Evolutionary conservation across 2,329 filamentous ascomycete species (phyloP).

Genomic region (Aspergillus cejpii): DNA sequence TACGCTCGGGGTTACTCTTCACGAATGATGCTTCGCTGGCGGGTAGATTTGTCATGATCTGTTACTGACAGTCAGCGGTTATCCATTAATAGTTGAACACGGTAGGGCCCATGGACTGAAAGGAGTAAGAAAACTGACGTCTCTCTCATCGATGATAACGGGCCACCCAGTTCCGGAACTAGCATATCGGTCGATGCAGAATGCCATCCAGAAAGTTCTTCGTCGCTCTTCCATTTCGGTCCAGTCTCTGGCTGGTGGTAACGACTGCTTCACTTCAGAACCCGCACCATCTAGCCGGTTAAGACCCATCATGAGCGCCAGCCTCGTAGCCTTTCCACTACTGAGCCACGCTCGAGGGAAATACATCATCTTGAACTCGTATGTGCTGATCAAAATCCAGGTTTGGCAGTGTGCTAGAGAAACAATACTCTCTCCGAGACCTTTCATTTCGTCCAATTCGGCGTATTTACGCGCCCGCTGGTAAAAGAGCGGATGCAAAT

Average conservation of each 20-base stretch:
- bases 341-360: conserved; percentile 95
- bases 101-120: neutral
- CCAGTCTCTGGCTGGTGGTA: conserved; percentile 83
- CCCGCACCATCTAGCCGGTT: conserved; percentile 77
- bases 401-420: conserved; percentile 80
- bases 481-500: conserved; percentile 83
- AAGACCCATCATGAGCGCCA: conserved; percentile 87
- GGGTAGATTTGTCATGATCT: conserved; percentile 78
- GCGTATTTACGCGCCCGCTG: conserved; percentile 81
- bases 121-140: conserved; percentile 46
- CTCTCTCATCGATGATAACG: conserved; percentile 84
- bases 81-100: neutral
- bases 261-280: conserved; percentile 85
- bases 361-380: conserved; percentile 97
- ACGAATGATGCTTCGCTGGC: conserved; percentile 78
- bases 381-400: conserved; percentile 69
- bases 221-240: conserved; percentile 86
- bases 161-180: conserved; percentile 98
- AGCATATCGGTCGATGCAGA: conserved; percentile 82
- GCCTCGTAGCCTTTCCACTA: conserved; percentile 69
- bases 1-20: conserved; percentile 66
- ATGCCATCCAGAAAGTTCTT: conserved; percentile 91
- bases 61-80: conserved; percentile 16
- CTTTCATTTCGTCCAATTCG: conserved; percentile 83
- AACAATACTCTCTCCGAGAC: conserved; percentile 82